These are phyloP conservation scores for Talaromyces funiculosus DNA, from an alignment of 2,329 filamentous ascomycete genomes.

Conservation along the genomic window DNA sequence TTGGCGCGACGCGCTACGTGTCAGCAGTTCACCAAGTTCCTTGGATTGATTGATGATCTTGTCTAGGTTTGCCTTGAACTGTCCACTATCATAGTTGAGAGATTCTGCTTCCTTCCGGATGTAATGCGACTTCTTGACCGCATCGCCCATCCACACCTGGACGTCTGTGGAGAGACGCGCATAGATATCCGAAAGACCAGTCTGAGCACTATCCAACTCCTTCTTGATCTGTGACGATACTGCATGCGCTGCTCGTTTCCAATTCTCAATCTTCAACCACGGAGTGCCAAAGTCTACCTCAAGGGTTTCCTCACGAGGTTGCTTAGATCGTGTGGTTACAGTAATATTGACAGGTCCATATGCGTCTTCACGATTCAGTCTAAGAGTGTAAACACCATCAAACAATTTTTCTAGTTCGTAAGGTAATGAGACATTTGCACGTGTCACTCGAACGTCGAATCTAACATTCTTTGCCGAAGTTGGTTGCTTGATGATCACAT, in stretches of 20 bases:
- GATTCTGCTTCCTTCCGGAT: slow-evolving; percentile 27
- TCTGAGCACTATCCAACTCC: slow-evolving; percentile 36
- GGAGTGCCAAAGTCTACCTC: slow-evolving; percentile 41
- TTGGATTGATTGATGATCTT: slow-evolving; percentile 29
- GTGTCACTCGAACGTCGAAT: slow-evolving; percentile 46
- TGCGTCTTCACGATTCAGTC: slow-evolving; percentile 46
- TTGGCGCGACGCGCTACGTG: slow-evolving; percentile 26
- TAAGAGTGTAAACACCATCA: slow-evolving; percentile 50
- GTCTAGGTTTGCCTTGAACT: slow-evolving; percentile 20
- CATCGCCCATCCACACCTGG: slow-evolving; percentile 33
- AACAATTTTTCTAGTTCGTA: slow-evolving; percentile 48
- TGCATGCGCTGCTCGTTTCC: slow-evolving; percentile 38
- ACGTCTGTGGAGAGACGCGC: slow-evolving; percentile 34
- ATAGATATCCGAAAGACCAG: slow-evolving; percentile 33
- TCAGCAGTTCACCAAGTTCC: slow-evolving; percentile 29
- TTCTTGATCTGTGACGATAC: slow-evolving; percentile 32
- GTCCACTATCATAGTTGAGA: slow-evolving; percentile 22
- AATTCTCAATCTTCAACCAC: slow-evolving; percentile 43
- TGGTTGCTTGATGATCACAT: slow-evolving; percentile 49
- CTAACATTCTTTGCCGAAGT: slow-evolving; percentile 41
- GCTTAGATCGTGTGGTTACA: slow-evolving; percentile 36
- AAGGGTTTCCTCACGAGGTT: slow-evolving; percentile 30
- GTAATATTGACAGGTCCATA: slow-evolving; percentile 46
- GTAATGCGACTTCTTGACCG: slow-evolving; percentile 30
- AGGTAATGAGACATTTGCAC: slow-evolving; percentile 36